These are phyloP conservation scores for Psilocybe subaeruginosa DNA, from an alignment of 768 basidiomycete genomes.

Conservation along the genomic window DNA sequence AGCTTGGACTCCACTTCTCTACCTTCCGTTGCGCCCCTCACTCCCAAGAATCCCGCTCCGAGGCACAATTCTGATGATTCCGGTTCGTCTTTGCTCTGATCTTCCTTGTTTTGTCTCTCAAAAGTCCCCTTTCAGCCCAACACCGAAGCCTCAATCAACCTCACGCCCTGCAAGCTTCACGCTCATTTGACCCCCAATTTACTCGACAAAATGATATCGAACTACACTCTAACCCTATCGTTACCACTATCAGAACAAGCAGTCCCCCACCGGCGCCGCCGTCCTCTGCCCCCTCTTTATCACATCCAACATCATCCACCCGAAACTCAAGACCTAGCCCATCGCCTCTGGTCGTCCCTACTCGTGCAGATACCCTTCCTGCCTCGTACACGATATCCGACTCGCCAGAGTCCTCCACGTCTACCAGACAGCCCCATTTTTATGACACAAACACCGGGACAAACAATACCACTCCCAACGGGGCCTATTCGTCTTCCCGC, in stretches of 20 bases:
- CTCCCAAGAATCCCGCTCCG: constrained; percentile 25
- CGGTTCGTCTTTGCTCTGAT: constrained; percentile 29
- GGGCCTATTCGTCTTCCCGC: constrained; percentile 19
- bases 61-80: constrained; percentile 44
- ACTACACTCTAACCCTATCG: constrained; percentile 23
- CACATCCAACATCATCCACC: constrained; percentile 19
- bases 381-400: constrained; percentile 32
- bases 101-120: constrained; percentile 9
- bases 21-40: constrained; percentile 9
- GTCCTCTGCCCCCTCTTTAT: constrained; percentile 21
- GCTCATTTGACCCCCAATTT: constrained; percentile 43
- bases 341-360: constrained; percentile 42
- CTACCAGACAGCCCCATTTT: constrained; percentile 17
- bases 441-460: constrained; percentile 16
- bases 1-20: constrained; percentile 29
- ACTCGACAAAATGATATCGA: constrained; percentile 26
- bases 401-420: constrained; percentile 34
- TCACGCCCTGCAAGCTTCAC: constrained; percentile 38
- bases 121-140: constrained; percentile 26
- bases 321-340: constrained; percentile 36
- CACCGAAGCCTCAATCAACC: constrained; percentile 26
- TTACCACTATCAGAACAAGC: constrained; percentile 11
- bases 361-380: constrained; percentile 35
- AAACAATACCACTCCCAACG: constrained; percentile 22
- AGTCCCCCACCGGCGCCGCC: constrained; percentile 25